phyloP scores from a whole-genome alignment of 768 basidiomycete genomes.

The Clavulina sp. region DNA sequence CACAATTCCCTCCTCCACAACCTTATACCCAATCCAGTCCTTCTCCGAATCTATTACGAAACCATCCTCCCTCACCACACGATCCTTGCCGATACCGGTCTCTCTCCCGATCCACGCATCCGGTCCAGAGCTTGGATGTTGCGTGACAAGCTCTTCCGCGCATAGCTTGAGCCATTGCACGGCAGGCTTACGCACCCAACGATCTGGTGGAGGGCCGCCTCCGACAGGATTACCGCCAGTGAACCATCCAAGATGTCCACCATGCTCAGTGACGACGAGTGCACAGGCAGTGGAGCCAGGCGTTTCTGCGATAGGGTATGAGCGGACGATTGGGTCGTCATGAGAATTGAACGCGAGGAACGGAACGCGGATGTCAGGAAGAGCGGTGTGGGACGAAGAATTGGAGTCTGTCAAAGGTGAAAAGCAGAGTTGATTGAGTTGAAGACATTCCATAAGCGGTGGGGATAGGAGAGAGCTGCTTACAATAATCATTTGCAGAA shows the following conservation, averaged over 20 bases:
- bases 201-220: slow-evolving; percentile 4
- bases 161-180: slow-evolving; percentile 8
- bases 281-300: slow-evolving; percentile 11
- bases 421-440: not conserved
- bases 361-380: slow-evolving; percentile 14
- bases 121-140: not conserved
- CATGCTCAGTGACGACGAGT: slow-evolving; percentile 9
- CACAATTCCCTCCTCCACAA: not conserved
- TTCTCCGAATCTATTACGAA: slow-evolving; percentile 8
- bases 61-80: slow-evolving; percentile 3
- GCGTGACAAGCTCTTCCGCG: slow-evolving; percentile 8
- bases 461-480: too few relatives aligned
- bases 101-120: slow-evolving; percentile 6
- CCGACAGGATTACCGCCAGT: slow-evolving; percentile 1
- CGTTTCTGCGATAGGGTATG: slow-evolving; percentile 12
- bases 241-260: slow-evolving; percentile 11
- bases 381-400: slow-evolving; percentile 10
- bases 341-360: slow-evolving; percentile 16
- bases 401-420: slow-evolving; percentile 6
- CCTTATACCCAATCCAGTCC: not conserved
- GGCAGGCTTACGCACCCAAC: slow-evolving; percentile 10
- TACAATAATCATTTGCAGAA: slow-evolving; percentile 15
- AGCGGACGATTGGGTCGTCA: slow-evolving; percentile 18
- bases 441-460: not conserved
- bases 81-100: not conserved